Evolutionary conservation across 1,284 basidiomycete genomes (phyloP).

Genomic region (Phylloboletellus chloephorus): DNA sequence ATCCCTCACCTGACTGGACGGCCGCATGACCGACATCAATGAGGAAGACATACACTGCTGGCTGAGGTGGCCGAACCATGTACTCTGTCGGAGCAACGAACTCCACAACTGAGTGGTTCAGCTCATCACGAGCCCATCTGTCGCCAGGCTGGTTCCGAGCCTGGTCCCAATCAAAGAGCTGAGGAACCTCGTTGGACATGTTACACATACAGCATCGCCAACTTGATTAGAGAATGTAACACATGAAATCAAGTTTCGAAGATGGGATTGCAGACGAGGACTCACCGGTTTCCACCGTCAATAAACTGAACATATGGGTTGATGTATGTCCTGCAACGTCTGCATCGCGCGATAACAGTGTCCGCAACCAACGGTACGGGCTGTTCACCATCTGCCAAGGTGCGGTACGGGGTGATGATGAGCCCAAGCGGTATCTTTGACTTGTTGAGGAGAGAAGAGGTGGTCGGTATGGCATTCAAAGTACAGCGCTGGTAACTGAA

Average conservation of each 20-base stretch:
- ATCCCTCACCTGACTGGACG: conserved; percentile 68
- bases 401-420: conserved; percentile 89
- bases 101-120: conserved; percentile 92
- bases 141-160: conserved; percentile 91
- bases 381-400: conserved; percentile 69
- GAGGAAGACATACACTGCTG: conserved; percentile 94
- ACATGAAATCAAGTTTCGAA: conserved; percentile 8
- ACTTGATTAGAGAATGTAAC: conserved; percentile 31
- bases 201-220: conserved; percentile 99
- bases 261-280: conserved; percentile 10
- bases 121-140: conserved; percentile 89
- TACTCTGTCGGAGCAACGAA: conserved; percentile 98
- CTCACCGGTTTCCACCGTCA: conserved; percentile 89
- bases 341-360: conserved; percentile 94
- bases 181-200: conserved; percentile 97
- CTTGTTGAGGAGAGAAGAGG: conserved; percentile 85
- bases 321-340: conserved; percentile 97
- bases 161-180: conserved; percentile 98
- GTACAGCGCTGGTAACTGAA: conserved; percentile 92
- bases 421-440: conserved; percentile 91
- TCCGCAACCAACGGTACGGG: conserved; percentile 87
- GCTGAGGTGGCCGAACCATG: conserved; percentile 98
- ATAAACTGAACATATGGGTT: conserved; percentile 99
- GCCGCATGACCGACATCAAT: conserved; percentile 95
- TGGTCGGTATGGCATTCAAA: conserved; percentile 91